These are phyloP conservation scores for Mycena galericulata DNA, from an alignment of 768 basidiomycete species.

Conservation along the genomic window DNA sequence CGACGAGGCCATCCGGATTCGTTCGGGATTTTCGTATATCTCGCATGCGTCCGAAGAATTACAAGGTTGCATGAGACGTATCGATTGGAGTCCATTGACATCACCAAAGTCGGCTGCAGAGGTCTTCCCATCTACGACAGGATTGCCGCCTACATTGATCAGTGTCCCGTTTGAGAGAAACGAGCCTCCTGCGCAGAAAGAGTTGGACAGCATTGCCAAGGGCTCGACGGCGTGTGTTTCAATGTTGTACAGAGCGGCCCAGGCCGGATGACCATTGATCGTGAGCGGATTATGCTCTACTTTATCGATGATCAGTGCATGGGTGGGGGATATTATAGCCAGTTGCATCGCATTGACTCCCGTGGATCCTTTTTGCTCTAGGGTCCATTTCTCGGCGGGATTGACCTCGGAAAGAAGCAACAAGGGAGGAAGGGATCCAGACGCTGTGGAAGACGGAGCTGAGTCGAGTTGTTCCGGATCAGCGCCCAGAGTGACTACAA, in stretches of 20 bases:
- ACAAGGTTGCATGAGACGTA: slow-evolving; percentile 81
- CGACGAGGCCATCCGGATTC: slow-evolving; percentile 78
- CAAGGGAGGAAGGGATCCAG: slow-evolving; percentile 18
- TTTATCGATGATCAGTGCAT: slow-evolving; percentile 84
- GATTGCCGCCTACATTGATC: slow-evolving; percentile 86
- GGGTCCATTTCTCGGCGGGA: slow-evolving; percentile 58
- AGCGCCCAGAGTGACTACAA: slow-evolving; percentile 69
- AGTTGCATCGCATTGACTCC: slow-evolving; percentile 88
- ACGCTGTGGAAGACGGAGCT: background rate
- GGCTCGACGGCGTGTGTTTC: slow-evolving; percentile 70
- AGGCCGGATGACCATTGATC: slow-evolving; percentile 81
- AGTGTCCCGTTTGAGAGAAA: slow-evolving; percentile 84
- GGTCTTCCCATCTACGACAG: slow-evolving; percentile 74
- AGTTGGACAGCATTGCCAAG: slow-evolving; percentile 78
- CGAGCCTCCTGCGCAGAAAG: slow-evolving; percentile 87
- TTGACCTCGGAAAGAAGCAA: slow-evolving; percentile 20
- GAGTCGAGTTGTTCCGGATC: slow-evolving; percentile 15
- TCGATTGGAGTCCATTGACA: slow-evolving; percentile 75
- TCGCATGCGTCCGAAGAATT: slow-evolving; percentile 63
- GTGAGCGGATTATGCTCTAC: slow-evolving; percentile 87
- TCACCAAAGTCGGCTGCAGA: slow-evolving; percentile 82
- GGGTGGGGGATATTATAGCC: slow-evolving; percentile 72
- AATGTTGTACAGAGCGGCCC: slow-evolving; percentile 82
- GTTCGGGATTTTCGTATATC: slow-evolving; percentile 73
- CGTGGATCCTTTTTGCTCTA: slow-evolving; percentile 74